Evolutionary conservation across 768 basidiomycete species (phyloP).

Genomic region (Boletus rubescentipes): DNA sequence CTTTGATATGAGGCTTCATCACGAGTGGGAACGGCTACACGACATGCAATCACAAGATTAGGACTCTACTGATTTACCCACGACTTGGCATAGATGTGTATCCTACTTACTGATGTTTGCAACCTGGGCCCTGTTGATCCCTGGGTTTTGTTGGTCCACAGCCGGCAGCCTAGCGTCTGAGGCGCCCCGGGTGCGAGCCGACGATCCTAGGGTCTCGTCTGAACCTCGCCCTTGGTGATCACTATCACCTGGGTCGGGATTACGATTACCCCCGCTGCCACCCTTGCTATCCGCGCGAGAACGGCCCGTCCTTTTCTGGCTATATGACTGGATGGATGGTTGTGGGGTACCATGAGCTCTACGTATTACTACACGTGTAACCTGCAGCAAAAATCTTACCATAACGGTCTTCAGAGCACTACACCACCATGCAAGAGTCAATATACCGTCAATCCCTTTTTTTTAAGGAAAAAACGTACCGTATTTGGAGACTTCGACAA

Average conservation of each 20-base stretch:
- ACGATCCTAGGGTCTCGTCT: slow-evolving; percentile 34
- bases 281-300: slow-evolving; percentile 49
- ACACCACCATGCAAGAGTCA: slow-evolving; percentile 6
- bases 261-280: slow-evolving; percentile 40
- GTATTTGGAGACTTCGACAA: slow-evolving; percentile 85
- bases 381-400: slow-evolving; percentile 43
- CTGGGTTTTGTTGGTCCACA: slow-evolving; percentile 28
- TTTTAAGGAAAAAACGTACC: slow-evolving; percentile 48
- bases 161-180: slow-evolving; percentile 55
- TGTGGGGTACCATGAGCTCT: slow-evolving; percentile 13
- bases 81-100: slow-evolving; percentile 10
- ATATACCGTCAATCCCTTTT: slow-evolving; percentile 9
- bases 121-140: slow-evolving; percentile 19
- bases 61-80: slow-evolving; percentile 26
- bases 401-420: slow-evolving; percentile 83
- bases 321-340: slow-evolving; percentile 64
- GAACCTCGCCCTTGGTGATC: slow-evolving; percentile 35
- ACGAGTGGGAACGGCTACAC: slow-evolving; percentile 22
- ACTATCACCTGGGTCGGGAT: slow-evolving; percentile 36
- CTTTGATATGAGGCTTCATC: slow-evolving; percentile 18
- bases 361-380: not conserved
- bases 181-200: slow-evolving; percentile 57
- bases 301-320: slow-evolving; percentile 65
- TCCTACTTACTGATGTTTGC: slow-evolving; percentile 30
- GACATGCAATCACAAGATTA: slow-evolving; percentile 20